Evolutionary conservation across 2,329 filamentous ascomycete species (phyloP).

Genomic region (Chaetomium sp.): DNA sequence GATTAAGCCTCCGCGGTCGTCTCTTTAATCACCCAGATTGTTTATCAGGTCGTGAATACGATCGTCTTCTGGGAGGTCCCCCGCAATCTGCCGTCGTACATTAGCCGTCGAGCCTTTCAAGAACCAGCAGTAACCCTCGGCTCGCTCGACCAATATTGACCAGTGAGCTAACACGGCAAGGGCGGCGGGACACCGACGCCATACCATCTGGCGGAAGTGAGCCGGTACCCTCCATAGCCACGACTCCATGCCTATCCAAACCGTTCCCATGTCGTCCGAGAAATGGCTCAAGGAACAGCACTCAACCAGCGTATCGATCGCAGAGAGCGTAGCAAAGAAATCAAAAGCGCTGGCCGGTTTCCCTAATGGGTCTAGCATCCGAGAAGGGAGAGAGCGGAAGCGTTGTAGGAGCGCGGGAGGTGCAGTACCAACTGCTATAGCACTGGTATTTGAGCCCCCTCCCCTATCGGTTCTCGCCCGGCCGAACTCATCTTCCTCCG

Average conservation of each 20-base stretch:
- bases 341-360: background rate
- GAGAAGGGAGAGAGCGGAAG: background rate
- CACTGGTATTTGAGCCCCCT: background rate
- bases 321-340: background rate
- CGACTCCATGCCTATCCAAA: background rate
- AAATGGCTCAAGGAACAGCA: background rate
- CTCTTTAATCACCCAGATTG: background rate
- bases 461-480: background rate
- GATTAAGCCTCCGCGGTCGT: background rate
- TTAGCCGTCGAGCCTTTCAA: background rate
- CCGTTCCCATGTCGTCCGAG: background rate
- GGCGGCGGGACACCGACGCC: background rate
- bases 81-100: background rate
- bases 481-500: background rate
- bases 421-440: background rate
- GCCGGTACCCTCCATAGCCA: background rate
- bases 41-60: background rate
- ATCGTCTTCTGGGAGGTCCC: background rate
- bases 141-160: background rate
- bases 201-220: background rate
- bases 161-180: background rate
- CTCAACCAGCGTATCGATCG: background rate
- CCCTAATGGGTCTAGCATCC: background rate
- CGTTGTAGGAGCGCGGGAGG: background rate
- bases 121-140: background rate